A percentile compares a stretch with the other conserved stretches of the same genome.
Conservation (phyloP, 1,284 basidiomycete genomes). For the Ceratobasidium sp. region DNA sequence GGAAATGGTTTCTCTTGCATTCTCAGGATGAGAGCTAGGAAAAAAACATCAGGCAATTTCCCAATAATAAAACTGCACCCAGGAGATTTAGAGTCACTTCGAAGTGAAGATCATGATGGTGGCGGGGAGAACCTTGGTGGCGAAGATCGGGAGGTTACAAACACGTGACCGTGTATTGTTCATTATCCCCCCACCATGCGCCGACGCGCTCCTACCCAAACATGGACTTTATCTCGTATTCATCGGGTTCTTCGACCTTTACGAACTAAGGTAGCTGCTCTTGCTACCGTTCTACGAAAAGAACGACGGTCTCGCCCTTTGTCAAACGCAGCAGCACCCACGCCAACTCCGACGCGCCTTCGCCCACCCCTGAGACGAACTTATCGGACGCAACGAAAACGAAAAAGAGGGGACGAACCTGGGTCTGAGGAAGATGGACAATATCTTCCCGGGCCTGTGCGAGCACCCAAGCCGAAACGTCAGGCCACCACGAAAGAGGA, state of each 20-base stretch:
- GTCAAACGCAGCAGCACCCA: slow-evolving; percentile 8
- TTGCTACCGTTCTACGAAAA: slow-evolving; percentile 20
- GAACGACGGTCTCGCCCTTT: slow-evolving; percentile 8
- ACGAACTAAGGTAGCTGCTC: slow-evolving; percentile 32
- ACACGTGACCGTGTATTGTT: slow-evolving; percentile 4
- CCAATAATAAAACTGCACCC: too few species aligned
- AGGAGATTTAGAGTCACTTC: too few species aligned
- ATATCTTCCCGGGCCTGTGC: slow-evolving; percentile 8
- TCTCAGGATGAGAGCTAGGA: too few species aligned
- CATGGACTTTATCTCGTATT: slow-evolving; percentile 31
- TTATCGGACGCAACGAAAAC: slow-evolving; percentile 20
- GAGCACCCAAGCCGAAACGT: slow-evolving; percentile 8
- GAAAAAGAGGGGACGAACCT: slow-evolving; percentile 17
- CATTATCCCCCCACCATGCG: slow-evolving; percentile 10
- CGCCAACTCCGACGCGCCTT: slow-evolving; percentile 25
- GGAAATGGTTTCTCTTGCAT: too few species aligned
- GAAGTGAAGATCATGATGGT: too few species aligned
- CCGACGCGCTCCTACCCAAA: slow-evolving; percentile 23
- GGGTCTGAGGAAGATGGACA: slow-evolving; percentile 24
- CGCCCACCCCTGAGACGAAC: slow-evolving; percentile 35
- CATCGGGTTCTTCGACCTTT: slow-evolving; percentile 29
- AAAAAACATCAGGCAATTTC: too few species aligned
- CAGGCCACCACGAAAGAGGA: slow-evolving; percentile 12
- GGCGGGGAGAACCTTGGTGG: not conserved
- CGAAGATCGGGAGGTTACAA: not conserved